Conservation (phyloP, 129 eudicot genomes). For the Smallanthus sonchifolius region DNA sequence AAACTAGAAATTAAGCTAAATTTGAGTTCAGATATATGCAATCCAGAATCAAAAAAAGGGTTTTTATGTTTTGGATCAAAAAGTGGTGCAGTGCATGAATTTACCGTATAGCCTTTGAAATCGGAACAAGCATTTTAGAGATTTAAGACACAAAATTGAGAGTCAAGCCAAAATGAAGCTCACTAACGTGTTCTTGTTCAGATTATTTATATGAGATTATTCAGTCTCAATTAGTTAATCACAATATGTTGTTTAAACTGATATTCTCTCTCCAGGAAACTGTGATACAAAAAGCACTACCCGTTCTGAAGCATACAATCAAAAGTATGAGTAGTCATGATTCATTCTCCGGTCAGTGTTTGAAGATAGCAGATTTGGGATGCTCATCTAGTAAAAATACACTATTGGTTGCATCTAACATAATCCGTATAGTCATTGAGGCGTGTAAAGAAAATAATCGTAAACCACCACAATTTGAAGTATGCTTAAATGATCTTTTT, state of each 20-base stretch:
- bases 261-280: conserved; percentile 19
- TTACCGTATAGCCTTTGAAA: too few relatives aligned
- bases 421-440: conserved; percentile 22
- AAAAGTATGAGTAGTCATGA: neutral
- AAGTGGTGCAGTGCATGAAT: too few relatives aligned
- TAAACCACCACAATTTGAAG: conserved; percentile 39
- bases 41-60: neutral
- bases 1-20: too few relatives aligned
- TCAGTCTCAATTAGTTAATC: neutral
- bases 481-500: conserved; percentile 48
- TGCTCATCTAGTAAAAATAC: conserved; percentile 67
- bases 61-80: too few relatives aligned
- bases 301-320: conserved; percentile 17
- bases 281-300: conserved; percentile 9
- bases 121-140: too few relatives aligned
- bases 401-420: conserved; percentile 28
- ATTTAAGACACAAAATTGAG: too few relatives aligned
- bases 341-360: neutral
- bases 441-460: neutral
- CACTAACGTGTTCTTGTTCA: too few relatives aligned
- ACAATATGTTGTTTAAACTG: neutral
- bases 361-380: conserved; percentile 57
- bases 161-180: too few relatives aligned
- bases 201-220: neutral
- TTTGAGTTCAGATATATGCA: neutral